A percentile compares a stretch with the other conserved stretches of the same genome.
These are phyloP conservation scores for Silene vulgaris DNA, from an alignment of 179 eudicot species.

Conservation along the genomic window DNA sequence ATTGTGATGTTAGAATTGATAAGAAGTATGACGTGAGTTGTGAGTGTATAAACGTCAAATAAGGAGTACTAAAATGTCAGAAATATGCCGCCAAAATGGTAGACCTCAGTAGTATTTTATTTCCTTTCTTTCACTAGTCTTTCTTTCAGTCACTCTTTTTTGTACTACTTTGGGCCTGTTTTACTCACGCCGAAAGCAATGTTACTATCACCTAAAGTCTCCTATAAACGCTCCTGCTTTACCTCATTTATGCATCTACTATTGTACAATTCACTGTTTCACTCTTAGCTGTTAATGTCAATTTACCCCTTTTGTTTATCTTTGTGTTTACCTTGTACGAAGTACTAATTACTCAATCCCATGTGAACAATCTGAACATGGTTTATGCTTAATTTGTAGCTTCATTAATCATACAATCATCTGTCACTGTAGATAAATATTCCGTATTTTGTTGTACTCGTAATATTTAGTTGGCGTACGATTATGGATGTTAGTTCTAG, in stretches of 20 bases:
- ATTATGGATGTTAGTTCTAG: too few relatives aligned
- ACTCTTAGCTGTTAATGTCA: neutral
- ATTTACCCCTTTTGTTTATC: neutral
- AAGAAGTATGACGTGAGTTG: conserved; percentile 11
- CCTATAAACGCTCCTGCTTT: conserved; percentile 15
- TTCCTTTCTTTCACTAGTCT: conserved; percentile 26
- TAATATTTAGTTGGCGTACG: too few relatives aligned
- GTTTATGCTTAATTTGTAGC: too few relatives aligned
- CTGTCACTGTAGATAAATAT: too few relatives aligned
- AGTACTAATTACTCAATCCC: too few relatives aligned
- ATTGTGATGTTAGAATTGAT: too few relatives aligned
- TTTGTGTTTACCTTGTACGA: too few relatives aligned
- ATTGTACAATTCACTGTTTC: neutral
- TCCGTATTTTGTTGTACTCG: too few relatives aligned
- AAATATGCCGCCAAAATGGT: conserved; percentile 37
- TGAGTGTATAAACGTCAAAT: conserved; percentile 16
- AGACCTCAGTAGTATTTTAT: neutral
- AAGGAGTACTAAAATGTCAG: conserved; percentile 1
- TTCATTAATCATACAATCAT: too few relatives aligned
- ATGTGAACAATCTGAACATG: too few relatives aligned
- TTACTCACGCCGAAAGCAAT: conserved; percentile 23
- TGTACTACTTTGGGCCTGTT: conserved; percentile 19
- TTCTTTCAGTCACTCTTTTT: conserved; percentile 23
- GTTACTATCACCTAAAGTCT: conserved; percentile 7
- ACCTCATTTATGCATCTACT: conserved; percentile 14